Conservation (phyloP, 106 monocot species). For the Amphibolis antarctica region DNA sequence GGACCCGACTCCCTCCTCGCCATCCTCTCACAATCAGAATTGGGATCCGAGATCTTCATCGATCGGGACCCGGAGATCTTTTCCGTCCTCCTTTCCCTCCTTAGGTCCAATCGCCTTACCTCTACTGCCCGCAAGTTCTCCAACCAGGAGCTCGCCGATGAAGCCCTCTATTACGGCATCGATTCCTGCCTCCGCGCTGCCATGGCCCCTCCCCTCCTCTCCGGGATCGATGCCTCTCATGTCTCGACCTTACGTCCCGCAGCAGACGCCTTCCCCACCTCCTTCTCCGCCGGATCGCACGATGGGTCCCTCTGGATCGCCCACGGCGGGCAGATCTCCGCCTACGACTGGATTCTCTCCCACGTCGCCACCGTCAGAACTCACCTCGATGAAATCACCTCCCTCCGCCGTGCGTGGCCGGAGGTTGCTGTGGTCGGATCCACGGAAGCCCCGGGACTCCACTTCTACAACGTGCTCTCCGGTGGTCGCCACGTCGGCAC, state of each 20-base stretch:
- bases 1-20: conserved; percentile 48
- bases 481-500: conserved; percentile 42
- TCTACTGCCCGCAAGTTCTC: conserved; percentile 41
- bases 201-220: conserved; percentile 56
- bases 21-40: conserved; percentile 27
- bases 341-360: conserved; percentile 53
- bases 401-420: conserved; percentile 40
- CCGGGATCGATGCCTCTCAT: conserved; percentile 55
- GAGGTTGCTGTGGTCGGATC: conserved; percentile 54
- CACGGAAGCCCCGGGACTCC: conserved; percentile 50
- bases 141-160: conserved; percentile 45
- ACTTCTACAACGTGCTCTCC: conserved; percentile 62
- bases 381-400: conserved; percentile 62
- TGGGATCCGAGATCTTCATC: conserved; percentile 38
- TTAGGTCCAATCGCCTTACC: conserved; percentile 55
- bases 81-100: conserved; percentile 61
- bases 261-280: conserved; percentile 36
- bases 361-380: conserved; percentile 56
- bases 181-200: conserved; percentile 44
- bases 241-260: conserved; percentile 41
- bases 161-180: conserved; percentile 74
- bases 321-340: conserved; percentile 83
- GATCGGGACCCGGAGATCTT: conserved; percentile 79
- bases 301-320: conserved; percentile 81
- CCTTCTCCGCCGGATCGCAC: conserved; percentile 27